Percentiles rank a stretch among this genome's conserved stretches.
phyloP scores from a whole-genome alignment of 129 eudicot genomes.

The Lactuca saligna region DNA sequence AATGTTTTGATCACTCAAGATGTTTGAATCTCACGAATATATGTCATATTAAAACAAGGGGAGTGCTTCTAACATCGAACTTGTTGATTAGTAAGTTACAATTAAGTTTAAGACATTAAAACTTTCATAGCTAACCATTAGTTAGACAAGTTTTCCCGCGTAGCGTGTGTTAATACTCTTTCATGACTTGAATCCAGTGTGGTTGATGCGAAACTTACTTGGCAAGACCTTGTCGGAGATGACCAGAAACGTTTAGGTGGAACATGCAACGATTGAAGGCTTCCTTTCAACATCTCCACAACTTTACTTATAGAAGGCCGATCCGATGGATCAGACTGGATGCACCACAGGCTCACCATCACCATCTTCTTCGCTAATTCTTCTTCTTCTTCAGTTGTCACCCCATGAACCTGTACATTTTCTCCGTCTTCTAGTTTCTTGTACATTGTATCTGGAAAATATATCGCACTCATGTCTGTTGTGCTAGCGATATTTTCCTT shows the following conservation, averaged over 20 bases:
- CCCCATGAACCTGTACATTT: neutral
- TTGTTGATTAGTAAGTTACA: no score
- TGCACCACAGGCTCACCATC: constrained; percentile 58
- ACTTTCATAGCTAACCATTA: no score
- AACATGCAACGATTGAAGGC: constrained; percentile 36
- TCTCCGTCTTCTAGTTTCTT: constrained; percentile 24
- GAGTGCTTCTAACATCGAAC: no score
- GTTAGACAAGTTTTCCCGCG: no score
- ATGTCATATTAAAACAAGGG: no score
- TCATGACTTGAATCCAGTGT: no score
- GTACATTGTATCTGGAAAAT: constrained; percentile 52
- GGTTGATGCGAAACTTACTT: no score
- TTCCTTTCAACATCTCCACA: constrained; percentile 61
- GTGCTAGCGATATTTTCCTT: neutral
- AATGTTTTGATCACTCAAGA: no score
- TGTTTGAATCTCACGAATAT: no score
- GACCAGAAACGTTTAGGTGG: constrained; percentile 39
- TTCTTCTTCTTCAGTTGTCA: constrained; percentile 29
- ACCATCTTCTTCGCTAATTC: constrained; percentile 45
- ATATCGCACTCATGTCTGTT: constrained; percentile 25
- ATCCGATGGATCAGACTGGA: constrained; percentile 43
- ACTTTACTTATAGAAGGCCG: constrained; percentile 52
- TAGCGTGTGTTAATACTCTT: no score
- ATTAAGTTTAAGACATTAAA: no score
- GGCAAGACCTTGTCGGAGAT: constrained; percentile 25